These are phyloP conservation scores for Pseudozyma thailandica DNA, from an alignment of 1,284 basidiomycete species.

Conservation along the genomic window DNA sequence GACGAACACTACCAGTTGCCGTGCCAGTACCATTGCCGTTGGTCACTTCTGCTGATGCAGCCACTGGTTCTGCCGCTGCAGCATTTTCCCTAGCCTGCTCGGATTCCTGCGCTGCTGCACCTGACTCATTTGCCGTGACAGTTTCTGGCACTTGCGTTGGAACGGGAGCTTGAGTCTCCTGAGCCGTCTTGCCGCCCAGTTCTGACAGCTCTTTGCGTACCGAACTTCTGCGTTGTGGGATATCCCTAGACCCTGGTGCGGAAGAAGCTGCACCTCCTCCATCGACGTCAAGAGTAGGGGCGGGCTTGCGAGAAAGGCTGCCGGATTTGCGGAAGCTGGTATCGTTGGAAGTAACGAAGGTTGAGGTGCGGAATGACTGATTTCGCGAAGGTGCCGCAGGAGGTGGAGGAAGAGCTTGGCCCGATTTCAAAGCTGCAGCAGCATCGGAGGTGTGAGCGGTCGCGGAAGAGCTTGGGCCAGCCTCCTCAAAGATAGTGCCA, in stretches of 20 bases:
- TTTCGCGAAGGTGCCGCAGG: constrained; percentile 39
- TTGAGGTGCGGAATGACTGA: constrained; percentile 46
- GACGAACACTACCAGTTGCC: constrained; percentile 15
- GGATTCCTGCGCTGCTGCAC: constrained; percentile 3
- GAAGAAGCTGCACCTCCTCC: neutral
- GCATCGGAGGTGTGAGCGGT: neutral
- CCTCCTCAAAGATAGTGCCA: constrained; percentile 48
- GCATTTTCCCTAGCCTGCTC: constrained; percentile 39
- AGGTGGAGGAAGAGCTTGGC: constrained; percentile 20
- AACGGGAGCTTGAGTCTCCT: neutral
- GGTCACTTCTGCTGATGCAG: constrained; percentile 3
- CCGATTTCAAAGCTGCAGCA: constrained; percentile 5
- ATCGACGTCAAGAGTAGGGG: constrained; percentile 9
- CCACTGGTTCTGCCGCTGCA: neutral
- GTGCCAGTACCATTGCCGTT: neutral
- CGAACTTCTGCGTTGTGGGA: constrained; percentile 44
- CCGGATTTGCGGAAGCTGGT: constrained; percentile 10
- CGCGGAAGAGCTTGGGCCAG: constrained; percentile 17
- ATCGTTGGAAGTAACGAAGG: constrained; percentile 28
- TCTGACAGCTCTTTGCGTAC: constrained; percentile 27
- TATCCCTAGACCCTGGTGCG: constrained; percentile 20
- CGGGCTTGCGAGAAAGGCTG: constrained; percentile 34
- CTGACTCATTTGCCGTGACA: neutral
- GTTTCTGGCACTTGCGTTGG: neutral
- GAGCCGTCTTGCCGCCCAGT: neutral